These are phyloP conservation scores for Rhodofomes roseus DNA, from an alignment of 1,284 basidiomycete species.

Conservation along the genomic window DNA sequence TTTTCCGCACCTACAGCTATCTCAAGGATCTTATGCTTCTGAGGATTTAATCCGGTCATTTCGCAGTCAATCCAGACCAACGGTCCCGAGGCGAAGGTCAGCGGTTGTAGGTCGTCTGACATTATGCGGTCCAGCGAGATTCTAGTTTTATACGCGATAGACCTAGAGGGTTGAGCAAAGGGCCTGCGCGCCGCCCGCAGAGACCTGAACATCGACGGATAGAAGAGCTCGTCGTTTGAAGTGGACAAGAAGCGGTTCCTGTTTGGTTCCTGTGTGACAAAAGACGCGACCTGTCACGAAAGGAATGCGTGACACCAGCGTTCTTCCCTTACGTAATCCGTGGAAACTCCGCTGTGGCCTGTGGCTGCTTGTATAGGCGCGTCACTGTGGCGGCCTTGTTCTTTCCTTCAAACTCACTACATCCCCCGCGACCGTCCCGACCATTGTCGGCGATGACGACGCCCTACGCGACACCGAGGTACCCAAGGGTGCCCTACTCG, in stretches of 20 bases:
- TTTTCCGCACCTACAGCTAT: conserved; percentile 48
- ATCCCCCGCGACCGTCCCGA: background rate
- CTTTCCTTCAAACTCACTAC: background rate
- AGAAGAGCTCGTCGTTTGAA: too few relatives aligned
- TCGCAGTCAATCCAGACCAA: conserved; percentile 89
- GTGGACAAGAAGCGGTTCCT: too few relatives aligned
- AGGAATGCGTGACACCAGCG: background rate
- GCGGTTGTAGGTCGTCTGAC: conserved; percentile 5
- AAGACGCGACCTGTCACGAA: background rate
- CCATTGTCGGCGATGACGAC: background rate
- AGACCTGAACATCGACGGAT: background rate
- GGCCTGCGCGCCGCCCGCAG: background rate
- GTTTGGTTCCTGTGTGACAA: too few relatives aligned
- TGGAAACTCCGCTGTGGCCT: background rate
- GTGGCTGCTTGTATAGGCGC: background rate
- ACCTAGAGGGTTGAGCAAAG: background rate
- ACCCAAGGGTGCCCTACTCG: conserved; percentile 13
- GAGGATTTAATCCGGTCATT: conserved; percentile 73
- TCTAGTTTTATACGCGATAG: background rate
- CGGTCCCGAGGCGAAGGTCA: conserved; percentile 57
- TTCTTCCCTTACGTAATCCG: background rate
- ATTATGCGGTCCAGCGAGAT: conserved; percentile 5
- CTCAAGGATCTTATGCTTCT: conserved; percentile 72
- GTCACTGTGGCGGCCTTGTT: background rate
- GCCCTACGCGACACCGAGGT: conserved; percentile 1